Evolutionary conservation across 148 eudicot genomes (phyloP).

Genomic region (Persicaria tinctoria): DNA sequence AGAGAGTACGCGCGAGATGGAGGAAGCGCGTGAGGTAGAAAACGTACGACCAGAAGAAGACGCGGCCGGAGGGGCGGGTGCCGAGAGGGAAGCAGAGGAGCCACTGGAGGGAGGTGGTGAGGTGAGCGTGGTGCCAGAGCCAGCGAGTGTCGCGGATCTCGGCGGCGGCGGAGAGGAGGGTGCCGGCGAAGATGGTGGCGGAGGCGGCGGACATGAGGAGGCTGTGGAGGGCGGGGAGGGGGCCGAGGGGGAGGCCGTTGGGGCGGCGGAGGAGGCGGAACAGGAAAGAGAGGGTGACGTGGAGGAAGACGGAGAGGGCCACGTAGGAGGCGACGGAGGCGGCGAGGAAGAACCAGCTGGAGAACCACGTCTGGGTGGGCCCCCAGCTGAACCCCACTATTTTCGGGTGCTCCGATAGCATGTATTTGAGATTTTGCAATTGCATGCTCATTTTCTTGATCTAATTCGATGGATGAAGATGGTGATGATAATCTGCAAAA

Average conservation of each 20-base stretch:
- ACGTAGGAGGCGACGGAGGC: constrained; percentile 19
- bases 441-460: background rate
- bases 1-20: constrained; percentile 29
- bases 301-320: constrained; percentile 23
- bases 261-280: constrained; percentile 11
- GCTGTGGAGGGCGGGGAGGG: constrained; percentile 39
- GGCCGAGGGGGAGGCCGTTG: constrained; percentile 16
- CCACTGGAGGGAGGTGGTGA: constrained; percentile 40
- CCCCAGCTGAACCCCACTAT: constrained; percentile 40
- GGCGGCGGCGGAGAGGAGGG: constrained; percentile 27
- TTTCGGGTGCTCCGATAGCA: constrained; percentile 36
- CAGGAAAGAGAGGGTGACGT: constrained; percentile 16
- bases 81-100: constrained; percentile 53
- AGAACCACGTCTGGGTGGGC: constrained; percentile 39
- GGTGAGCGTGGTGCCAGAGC: constrained; percentile 38
- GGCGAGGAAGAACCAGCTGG: constrained; percentile 42
- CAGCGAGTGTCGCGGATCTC: constrained; percentile 40
- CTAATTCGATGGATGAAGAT: background rate
- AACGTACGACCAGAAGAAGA: constrained; percentile 49
- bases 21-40: constrained; percentile 44
- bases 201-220: constrained; percentile 32
- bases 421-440: constrained; percentile 20
- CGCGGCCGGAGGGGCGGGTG: constrained; percentile 50
- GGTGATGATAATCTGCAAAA: background rate
- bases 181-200: constrained; percentile 32